Conservation (phyloP, 2,329 filamentous ascomycete genomes). For the Harringtonia lauricola region DNA sequence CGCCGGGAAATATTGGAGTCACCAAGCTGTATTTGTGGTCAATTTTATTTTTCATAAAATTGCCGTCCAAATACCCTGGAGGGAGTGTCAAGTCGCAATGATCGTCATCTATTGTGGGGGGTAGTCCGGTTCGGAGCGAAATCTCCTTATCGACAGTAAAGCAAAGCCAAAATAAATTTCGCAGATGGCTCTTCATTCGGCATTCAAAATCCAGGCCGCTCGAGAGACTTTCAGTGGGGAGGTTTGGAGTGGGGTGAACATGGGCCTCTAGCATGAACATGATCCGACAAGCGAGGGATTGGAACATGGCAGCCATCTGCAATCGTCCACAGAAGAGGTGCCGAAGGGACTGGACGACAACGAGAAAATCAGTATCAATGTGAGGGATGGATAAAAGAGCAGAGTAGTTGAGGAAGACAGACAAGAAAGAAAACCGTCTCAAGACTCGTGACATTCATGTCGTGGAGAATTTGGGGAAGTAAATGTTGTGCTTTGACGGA, state of each 20-base stretch:
- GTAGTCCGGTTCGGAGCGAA: slow-evolving; percentile 38
- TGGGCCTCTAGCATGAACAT: slow-evolving; percentile 34
- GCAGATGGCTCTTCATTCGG: slow-evolving; percentile 21
- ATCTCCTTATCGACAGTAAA: slow-evolving; percentile 45
- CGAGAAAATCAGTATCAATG: not conserved
- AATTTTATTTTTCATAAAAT: not conserved
- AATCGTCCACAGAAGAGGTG: slow-evolving; percentile 34
- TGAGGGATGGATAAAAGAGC: not conserved
- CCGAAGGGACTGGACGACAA: not conserved
- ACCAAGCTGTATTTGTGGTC: not conserved
- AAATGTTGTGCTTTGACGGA: slow-evolving; percentile 29
- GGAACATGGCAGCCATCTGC: slow-evolving; percentile 30
- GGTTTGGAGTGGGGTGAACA: slow-evolving; percentile 1
- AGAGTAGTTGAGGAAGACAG: slow-evolving; percentile 11
- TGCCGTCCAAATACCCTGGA: not conserved
- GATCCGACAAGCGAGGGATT: slow-evolving; percentile 32
- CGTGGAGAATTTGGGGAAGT: slow-evolving; percentile 29
- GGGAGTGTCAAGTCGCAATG: slow-evolving; percentile 41
- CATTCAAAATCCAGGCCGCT: slow-evolving; percentile 5
- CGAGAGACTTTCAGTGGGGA: not conserved
- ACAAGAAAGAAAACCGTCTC: slow-evolving; percentile 38
- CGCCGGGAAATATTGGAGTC: slow-evolving; percentile 29
- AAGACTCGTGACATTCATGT: slow-evolving; percentile 28
- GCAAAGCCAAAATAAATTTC: slow-evolving; percentile 41
- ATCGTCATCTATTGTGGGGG: slow-evolving; percentile 36